These are phyloP conservation scores for Fraxinus floribunda DNA, from an alignment of 305 asterid species.

Conservation along the genomic window DNA sequence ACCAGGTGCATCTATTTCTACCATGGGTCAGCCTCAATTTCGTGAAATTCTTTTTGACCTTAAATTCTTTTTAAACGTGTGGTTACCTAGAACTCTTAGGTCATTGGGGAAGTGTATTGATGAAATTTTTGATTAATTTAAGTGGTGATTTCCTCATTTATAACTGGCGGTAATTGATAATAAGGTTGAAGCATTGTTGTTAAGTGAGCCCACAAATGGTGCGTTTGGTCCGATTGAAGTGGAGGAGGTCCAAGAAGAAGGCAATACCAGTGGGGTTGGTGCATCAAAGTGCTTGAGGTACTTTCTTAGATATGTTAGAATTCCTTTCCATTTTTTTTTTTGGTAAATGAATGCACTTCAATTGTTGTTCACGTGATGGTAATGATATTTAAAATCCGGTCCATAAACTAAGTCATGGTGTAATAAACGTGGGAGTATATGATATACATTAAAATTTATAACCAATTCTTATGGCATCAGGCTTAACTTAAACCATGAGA, in stretches of 20 bases:
- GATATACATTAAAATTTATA: no score
- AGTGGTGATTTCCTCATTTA: no score
- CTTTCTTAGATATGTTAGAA: conserved; percentile 6
- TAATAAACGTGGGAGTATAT: no score
- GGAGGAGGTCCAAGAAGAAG: conserved; percentile 29
- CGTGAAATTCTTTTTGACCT: no score
- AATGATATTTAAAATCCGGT: background rate
- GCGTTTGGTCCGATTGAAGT: conserved; percentile 31
- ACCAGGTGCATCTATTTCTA: no score
- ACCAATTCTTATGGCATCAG: no score
- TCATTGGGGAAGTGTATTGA: no score
- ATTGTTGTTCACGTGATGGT: background rate
- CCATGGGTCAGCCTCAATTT: no score
- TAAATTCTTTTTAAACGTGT: no score
- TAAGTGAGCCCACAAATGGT: conserved; percentile 25
- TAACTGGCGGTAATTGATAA: background rate
- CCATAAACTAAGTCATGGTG: background rate
- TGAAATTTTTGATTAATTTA: no score
- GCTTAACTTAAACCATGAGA: background rate
- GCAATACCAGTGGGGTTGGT: conserved; percentile 26
- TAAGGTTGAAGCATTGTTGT: conserved; percentile 23
- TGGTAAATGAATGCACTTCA: background rate
- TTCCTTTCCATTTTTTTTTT: background rate
- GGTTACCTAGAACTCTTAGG: no score
- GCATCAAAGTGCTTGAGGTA: conserved; percentile 80